Evolutionary conservation across 2,329 filamentous ascomycete genomes (phyloP).

Genomic region (Biscogniauxia sp.): DNA sequence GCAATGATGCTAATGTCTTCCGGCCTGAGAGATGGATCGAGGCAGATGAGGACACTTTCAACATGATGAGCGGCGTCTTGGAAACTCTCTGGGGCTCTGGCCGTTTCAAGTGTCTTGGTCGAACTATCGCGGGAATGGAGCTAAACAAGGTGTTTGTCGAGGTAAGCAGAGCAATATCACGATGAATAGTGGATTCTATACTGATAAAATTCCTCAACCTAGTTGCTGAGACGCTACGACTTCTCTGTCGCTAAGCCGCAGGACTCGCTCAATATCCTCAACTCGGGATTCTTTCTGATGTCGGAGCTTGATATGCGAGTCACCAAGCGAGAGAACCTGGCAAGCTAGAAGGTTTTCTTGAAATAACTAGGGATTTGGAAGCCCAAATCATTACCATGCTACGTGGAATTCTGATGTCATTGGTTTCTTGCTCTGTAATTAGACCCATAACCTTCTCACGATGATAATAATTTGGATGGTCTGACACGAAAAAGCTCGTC

Average conservation of each 20-base stretch:
- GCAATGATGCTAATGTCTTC: conserved; percentile 25
- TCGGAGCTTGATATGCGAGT: conserved; percentile 20
- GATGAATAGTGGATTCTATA: not conserved
- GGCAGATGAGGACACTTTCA: conserved; percentile 26
- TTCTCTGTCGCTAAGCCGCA: conserved; percentile 19
- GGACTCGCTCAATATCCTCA: conserved; percentile 15
- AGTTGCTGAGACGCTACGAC: conserved; percentile 21
- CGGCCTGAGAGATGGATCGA: conserved; percentile 45
- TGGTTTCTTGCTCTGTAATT: no score
- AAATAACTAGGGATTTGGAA: no score
- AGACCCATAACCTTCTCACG: no score
- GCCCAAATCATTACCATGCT: no score
- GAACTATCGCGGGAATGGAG: conserved; percentile 40
- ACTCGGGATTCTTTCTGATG: conserved; percentile 21
- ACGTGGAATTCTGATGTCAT: no score
- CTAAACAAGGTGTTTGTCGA: conserved; percentile 41
- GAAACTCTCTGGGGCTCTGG: conserved; percentile 40
- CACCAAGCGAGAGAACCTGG: conserved; percentile 8
- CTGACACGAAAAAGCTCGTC: no score
- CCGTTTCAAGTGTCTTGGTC: conserved; percentile 38
- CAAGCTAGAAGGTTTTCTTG: not conserved
- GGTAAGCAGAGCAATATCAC: conserved; percentile 22
- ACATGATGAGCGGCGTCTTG: conserved; percentile 32
- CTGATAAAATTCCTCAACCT: not conserved
- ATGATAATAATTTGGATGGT: no score